These are phyloP conservation scores for Pneumocystis carinii DNA, from an alignment of 1,139 yeast genomes.

Conservation along the genomic window DNA sequence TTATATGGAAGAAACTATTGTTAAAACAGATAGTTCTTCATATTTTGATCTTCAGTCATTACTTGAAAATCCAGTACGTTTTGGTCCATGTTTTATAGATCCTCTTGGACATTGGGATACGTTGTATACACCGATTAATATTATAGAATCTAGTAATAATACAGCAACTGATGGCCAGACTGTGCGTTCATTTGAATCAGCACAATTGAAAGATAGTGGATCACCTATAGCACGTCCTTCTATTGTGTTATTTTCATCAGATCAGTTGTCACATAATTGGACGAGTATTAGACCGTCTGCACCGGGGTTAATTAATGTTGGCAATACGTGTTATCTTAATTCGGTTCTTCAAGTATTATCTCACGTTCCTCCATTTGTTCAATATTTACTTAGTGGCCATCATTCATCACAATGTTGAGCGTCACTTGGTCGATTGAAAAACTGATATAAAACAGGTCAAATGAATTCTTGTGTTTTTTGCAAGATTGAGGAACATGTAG, in stretches of 20 bases:
- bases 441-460: slow-evolving; percentile 2
- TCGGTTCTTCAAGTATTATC: slow-evolving; percentile 82
- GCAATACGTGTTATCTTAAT: slow-evolving; percentile 93
- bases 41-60: background rate
- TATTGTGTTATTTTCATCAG: slow-evolving; percentile 12
- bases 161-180: background rate
- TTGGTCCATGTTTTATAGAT: background rate
- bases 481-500: slow-evolving; percentile 9
- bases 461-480: slow-evolving; percentile 12
- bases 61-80: background rate
- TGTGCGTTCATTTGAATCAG: background rate
- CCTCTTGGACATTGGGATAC: background rate
- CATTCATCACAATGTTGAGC: slow-evolving; percentile 8
- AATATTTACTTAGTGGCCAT: slow-evolving; percentile 55
- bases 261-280: slow-evolving; percentile 44
- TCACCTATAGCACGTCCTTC: background rate
- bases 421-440: background rate
- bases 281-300: slow-evolving; percentile 33
- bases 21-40: background rate
- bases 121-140: background rate
- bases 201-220: no score
- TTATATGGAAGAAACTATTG: background rate
- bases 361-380: slow-evolving; percentile 82
- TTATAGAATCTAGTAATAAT: background rate
- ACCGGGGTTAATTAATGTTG: slow-evolving; percentile 71